Evolutionary conservation across 192 early-diverging fungal genomes (phyloP), one percentile per base, ranked within the genome.

Genomic region (Linnemannia exigua): DNA sequence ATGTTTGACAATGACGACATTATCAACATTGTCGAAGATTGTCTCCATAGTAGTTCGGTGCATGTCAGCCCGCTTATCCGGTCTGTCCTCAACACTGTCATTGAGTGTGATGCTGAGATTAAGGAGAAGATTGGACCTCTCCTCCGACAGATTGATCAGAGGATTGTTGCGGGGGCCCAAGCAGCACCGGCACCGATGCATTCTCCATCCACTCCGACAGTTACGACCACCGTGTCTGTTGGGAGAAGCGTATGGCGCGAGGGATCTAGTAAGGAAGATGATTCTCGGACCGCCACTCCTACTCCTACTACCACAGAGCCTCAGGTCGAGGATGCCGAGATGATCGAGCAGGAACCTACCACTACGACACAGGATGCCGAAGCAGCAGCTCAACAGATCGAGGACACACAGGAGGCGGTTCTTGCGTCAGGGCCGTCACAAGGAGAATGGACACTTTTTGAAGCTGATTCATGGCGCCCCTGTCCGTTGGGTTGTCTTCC

Each of bases 1-100:
- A 79, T 86, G 83, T 79, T 86, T 75, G 83, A 86, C 4, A 61
- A 79, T 15, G 83, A 86, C n/a, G 78, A 80, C 22, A 86, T 86
- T 48, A 72, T 86, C 48, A 75, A 86, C 38, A 76, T 86, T 72
- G 83, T 79, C 25, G 74, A 86, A 17, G 83, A 79, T 28, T 86
- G 77, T 63, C 78, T 86, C n/a, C 44, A 76, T 33, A 86, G 72
- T 41, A 86, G 74, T 33, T 19, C 66, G 36, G 52, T 70, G 28
- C 77, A 86, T 61, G 77, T 86, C 48, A 86, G 83, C n/a, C 83
- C 77, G 0, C 68, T 86, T 46, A 71, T 86, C 28, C 77, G 83
- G 6, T 86, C 83, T 0, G 77, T 86, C 19, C 68, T 86, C 28
- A 86, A 86, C 50, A 86, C 83, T n/a, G 74, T 86, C 1, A 86